These are phyloP conservation scores for Euphrasia confusa DNA, from an alignment of 257 asterid species.

Conservation along the genomic window DNA sequence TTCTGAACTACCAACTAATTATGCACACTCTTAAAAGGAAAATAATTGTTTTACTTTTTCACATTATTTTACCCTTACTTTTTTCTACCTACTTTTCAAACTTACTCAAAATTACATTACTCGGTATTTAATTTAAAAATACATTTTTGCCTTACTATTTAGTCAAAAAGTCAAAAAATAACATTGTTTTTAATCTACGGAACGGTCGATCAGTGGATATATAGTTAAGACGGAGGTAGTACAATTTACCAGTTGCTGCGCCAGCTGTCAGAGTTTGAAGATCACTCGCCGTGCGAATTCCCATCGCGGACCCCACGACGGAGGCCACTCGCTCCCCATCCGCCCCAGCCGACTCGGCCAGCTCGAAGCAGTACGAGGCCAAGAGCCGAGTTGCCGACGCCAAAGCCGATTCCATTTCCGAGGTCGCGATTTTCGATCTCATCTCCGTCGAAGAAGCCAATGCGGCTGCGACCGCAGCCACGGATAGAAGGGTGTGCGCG, in stretches of 20 bases:
- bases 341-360: constrained; percentile 72
- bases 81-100: too few species aligned
- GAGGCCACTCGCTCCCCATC: constrained; percentile 56
- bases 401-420: constrained; percentile 61
- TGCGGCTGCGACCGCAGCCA: constrained; percentile 88
- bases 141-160: too few species aligned
- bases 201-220: too few species aligned
- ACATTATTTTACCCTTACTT: too few species aligned
- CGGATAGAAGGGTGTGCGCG: constrained; percentile 53
- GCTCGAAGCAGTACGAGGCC: constrained; percentile 75
- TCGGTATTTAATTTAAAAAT: too few species aligned
- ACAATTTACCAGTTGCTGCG: constrained; percentile 64
- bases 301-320: constrained; percentile 60
- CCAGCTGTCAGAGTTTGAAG: constrained; percentile 77
- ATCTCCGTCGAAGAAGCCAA: constrained; percentile 45
- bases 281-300: constrained; percentile 61
- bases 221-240: too few species aligned
- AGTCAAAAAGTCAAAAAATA: too few species aligned
- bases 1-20: too few species aligned
- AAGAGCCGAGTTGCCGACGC: constrained; percentile 78
- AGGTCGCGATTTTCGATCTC: constrained; percentile 29
- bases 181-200: too few species aligned
- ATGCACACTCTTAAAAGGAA: too few species aligned
- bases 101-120: too few species aligned
- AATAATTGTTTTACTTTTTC: too few species aligned